These are phyloP conservation scores for Inonotus obliquus DNA, from an alignment of 1,284 basidiomycete genomes.

Conservation along the genomic window DNA sequence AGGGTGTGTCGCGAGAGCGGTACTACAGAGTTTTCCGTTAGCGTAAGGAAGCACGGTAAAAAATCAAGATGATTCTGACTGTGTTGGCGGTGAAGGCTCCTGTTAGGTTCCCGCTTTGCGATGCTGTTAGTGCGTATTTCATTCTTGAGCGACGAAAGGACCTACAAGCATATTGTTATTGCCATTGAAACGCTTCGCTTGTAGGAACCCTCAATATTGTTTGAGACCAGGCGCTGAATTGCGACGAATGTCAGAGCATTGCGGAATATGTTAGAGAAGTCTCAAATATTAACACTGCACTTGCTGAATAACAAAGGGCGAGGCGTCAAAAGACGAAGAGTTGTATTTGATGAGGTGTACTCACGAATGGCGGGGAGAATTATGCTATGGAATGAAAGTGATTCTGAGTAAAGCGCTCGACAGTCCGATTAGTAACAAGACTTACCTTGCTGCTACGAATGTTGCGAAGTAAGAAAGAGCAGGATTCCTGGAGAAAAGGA, in stretches of 20 bases:
- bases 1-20: slow-evolving; percentile 35
- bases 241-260: no score
- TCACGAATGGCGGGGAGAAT: slow-evolving; percentile 66
- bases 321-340: not conserved
- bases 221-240: slow-evolving; percentile 51
- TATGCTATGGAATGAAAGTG: slow-evolving; percentile 35
- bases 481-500: not conserved
- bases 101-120: slow-evolving; percentile 38
- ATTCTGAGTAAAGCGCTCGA: not conserved
- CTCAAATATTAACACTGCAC: not conserved
- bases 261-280: no score
- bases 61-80: slow-evolving; percentile 25
- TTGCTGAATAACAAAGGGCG: not conserved
- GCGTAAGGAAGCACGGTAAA: slow-evolving; percentile 39
- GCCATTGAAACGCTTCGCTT: slow-evolving; percentile 69
- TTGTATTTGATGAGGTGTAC: slow-evolving; percentile 31
- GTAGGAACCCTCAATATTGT: slow-evolving; percentile 71
- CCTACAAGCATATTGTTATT: slow-evolving; percentile 52
- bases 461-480: not conserved
- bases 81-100: slow-evolving; percentile 45
- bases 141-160: not conserved
- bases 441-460: slow-evolving; percentile 54
- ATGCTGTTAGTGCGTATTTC: not conserved
- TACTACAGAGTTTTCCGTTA: slow-evolving; percentile 26
- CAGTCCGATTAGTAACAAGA: not conserved